A percentile compares a stretch with the other conserved stretches of the same genome.
Conservation (phyloP, 2,329 filamentous ascomycete species). For the Ambrosiella cleistominuta region DNA sequence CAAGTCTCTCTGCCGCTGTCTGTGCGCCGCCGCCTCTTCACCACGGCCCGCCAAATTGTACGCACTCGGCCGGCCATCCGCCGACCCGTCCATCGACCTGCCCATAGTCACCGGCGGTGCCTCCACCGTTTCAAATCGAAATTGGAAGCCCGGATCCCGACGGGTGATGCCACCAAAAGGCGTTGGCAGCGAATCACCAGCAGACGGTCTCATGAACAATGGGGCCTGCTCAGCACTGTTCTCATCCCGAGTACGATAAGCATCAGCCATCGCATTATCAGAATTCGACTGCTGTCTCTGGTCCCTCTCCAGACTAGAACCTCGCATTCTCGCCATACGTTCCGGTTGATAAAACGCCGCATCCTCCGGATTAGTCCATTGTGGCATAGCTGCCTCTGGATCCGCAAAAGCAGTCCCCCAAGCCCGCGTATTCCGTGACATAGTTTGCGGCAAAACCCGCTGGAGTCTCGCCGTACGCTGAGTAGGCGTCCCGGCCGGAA, state of each 20-base stretch:
- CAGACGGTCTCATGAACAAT: too few species aligned
- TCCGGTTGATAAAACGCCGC: neutral
- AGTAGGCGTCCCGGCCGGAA: neutral
- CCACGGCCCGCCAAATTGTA: neutral
- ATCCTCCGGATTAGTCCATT: neutral
- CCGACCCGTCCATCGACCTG: neutral
- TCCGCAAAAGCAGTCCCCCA: neutral
- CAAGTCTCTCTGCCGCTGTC: neutral
- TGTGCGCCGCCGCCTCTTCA: neutral
- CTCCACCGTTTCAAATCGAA: too few species aligned
- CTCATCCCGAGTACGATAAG: too few species aligned
- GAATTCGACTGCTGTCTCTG: neutral
- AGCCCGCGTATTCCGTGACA: neutral
- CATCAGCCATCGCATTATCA: too few species aligned
- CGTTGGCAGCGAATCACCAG: too few species aligned
- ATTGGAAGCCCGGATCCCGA: too few species aligned
- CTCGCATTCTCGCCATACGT: neutral
- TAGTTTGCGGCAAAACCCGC: neutral
- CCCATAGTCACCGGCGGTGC: too few species aligned
- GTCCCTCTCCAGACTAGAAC: neutral
- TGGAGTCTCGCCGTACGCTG: neutral
- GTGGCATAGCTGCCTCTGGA: neutral
- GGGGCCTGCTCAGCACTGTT: too few species aligned
- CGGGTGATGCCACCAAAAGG: too few species aligned
- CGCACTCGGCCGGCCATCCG: neutral